phyloP scores from a whole-genome alignment of 768 basidiomycete species.

The Kwoniella dendrophila region DNA sequence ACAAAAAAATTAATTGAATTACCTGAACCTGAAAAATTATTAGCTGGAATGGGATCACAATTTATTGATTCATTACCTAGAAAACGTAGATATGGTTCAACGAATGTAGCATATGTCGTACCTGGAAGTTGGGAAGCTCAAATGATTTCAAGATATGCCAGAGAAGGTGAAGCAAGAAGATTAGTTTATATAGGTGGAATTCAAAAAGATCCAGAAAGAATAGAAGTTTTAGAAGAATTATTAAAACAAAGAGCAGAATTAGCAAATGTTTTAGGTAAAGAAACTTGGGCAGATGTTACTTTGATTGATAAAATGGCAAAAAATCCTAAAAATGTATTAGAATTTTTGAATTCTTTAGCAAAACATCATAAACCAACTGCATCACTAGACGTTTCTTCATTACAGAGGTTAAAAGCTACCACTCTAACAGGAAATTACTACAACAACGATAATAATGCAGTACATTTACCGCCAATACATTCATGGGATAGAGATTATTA shows the following conservation, averaged over 20 bases:
- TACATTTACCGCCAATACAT: constrained; percentile 64
- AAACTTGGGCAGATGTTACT: constrained; percentile 83
- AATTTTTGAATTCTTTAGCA: constrained; percentile 80
- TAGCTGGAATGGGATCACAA: constrained; percentile 50
- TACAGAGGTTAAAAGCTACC: constrained; percentile 68
- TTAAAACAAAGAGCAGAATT: constrained; percentile 77
- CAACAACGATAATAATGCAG: constrained; percentile 11
- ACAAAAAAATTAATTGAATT: constrained; percentile 46
- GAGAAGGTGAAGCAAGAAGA: constrained; percentile 77
- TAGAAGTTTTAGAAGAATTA: constrained; percentile 74
- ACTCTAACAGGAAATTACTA: constrained; percentile 60
- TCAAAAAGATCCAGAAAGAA: constrained; percentile 67
- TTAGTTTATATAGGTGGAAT: constrained; percentile 82
- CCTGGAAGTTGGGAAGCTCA: constrained; percentile 87
- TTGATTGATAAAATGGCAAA: constrained; percentile 97
- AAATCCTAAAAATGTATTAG: constrained; percentile 83
- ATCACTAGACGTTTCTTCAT: constrained; percentile 68
- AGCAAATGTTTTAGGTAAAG: constrained; percentile 78
- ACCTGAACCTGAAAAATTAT: constrained; percentile 47
- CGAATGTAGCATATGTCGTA: constrained; percentile 66
- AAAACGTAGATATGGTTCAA: constrained; percentile 8
- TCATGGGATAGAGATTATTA: constrained; percentile 99
- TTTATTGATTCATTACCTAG: constrained; percentile 50
- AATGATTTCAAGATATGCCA: constrained; percentile 88
- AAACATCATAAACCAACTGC: constrained; percentile 79